Conservation (phyloP, 805 yeast species). For the Zygosaccharomyces siamensis region DNA sequence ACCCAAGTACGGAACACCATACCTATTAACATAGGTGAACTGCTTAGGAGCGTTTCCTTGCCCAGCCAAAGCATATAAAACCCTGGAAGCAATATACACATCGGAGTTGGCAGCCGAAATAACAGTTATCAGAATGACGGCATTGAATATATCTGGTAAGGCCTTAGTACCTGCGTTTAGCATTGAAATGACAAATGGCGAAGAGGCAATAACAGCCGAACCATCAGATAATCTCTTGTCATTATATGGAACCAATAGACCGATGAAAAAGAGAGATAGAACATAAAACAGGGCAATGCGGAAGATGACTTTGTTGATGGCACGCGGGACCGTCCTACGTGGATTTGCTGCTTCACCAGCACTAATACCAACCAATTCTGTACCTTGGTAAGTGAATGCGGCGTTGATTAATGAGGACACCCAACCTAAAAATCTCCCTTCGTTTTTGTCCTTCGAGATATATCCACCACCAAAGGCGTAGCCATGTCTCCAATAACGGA, state of each 20-base stretch:
- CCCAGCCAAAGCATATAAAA: conserved; percentile 57
- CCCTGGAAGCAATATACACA: conserved; percentile 68
- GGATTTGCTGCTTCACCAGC: conserved; percentile 63
- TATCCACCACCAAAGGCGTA: conserved; percentile 65
- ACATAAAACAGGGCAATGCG: conserved; percentile 61
- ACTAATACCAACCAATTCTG: conserved; percentile 54
- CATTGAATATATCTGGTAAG: conserved; percentile 67
- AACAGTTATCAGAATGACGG: conserved; percentile 59
- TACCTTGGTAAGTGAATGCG: conserved; percentile 57
- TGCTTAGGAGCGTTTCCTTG: conserved; percentile 55
- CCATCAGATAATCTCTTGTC: conserved; percentile 43
- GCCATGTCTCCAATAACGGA: conserved; percentile 61
- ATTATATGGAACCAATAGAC: conserved; percentile 58
- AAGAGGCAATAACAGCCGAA: conserved; percentile 44
- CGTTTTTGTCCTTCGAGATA: conserved; percentile 37
- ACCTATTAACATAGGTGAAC: conserved; percentile 48
- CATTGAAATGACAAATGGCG: conserved; percentile 67
- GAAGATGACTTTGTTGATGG: conserved; percentile 59
- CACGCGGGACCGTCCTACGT: conserved; percentile 62
- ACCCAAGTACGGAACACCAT: conserved; percentile 58
- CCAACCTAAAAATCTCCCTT: conserved; percentile 51
- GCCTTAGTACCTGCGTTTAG: conserved; percentile 60
- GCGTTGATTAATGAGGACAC: conserved; percentile 49
- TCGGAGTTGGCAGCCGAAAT: conserved; percentile 77
- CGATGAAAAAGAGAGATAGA: conserved; percentile 56